phyloP scores from a whole-genome alignment of 2,329 filamentous ascomycete species.

The Colletotrichum theobromicola region DNA sequence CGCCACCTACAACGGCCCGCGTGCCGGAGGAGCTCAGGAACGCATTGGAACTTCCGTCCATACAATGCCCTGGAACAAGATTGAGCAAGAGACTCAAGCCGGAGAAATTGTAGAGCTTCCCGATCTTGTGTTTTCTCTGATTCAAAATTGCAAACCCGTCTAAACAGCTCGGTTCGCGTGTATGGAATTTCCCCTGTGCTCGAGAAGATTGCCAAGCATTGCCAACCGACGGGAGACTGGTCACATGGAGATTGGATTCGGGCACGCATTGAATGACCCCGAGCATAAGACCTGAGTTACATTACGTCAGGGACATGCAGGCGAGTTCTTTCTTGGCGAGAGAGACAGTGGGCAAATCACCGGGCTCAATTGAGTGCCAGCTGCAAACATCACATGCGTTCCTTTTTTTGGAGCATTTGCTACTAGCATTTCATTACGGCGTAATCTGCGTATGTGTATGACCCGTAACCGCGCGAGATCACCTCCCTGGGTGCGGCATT shows the following conservation, averaged over 20 bases:
- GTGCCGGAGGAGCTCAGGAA: background rate
- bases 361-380: background rate
- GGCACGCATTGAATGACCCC: background rate
- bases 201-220: background rate
- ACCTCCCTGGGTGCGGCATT: rapidly evolving
- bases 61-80: background rate
- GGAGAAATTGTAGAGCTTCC: background rate
- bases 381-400: background rate
- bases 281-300: background rate
- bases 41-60: background rate
- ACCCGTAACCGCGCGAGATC: background rate
- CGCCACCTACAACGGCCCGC: constrained; percentile 9
- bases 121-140: background rate
- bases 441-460: background rate
- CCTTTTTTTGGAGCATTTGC: background rate
- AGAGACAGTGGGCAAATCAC: background rate
- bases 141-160: rapidly evolving
- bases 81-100: background rate
- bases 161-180: background rate
- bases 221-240: no score
- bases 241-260: background rate
- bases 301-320: background rate
- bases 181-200: background rate
- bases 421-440: background rate
- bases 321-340: background rate